Evolutionary conservation across 23 red algal species (phyloP), one percentile per base, ranked within the genome.

Genomic region (Gracilaria caudata): DNA sequence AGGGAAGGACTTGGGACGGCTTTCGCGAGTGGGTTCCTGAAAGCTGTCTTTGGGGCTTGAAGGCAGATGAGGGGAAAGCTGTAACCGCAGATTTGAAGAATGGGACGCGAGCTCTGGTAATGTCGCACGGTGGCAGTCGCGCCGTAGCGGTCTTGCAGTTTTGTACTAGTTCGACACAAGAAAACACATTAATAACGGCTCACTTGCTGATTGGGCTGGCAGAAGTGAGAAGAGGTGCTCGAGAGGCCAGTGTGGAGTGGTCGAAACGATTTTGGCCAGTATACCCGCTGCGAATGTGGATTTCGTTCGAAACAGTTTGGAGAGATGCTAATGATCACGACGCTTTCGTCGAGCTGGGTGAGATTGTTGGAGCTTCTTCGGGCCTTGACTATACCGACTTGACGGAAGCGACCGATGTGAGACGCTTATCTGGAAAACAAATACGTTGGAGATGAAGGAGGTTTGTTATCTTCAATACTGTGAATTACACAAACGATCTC

Each of bases 11-110:
- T 2, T 82, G 78, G 78, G 51, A 82, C 35, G 78, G 78, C 29
- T 82, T 82, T 58, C 49, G 78, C 1, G 78, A 82, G 54, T 82
- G 78, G 78, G 28, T 82, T 37, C 78, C 78, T 11, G 78, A 82
- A 53, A 64, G 51, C 40, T 82, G 78, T 82, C 78, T 82, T 12
- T 82, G 78, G 78, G 78, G 78, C 14, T 10, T 10, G 26, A 47
- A 34, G 34, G 54, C 6, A 61, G 78, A 82, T 64, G 53, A 82
- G 10, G 8, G 3, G 4, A 34, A 61, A 24, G 28, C 32, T 19
- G 41, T 14, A 19, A 13, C 29, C 24, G 1, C 26, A 33, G 1
- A 14, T 7, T 13, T 82, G 7, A 34, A 12, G 47, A 45, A 26
- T 20, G 34, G n/a, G 10, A 82, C 47, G 5, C 4, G 32, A 64